These are phyloP conservation scores for Mycena metata DNA, from an alignment of 768 basidiomycete genomes.

Conservation along the genomic window DNA sequence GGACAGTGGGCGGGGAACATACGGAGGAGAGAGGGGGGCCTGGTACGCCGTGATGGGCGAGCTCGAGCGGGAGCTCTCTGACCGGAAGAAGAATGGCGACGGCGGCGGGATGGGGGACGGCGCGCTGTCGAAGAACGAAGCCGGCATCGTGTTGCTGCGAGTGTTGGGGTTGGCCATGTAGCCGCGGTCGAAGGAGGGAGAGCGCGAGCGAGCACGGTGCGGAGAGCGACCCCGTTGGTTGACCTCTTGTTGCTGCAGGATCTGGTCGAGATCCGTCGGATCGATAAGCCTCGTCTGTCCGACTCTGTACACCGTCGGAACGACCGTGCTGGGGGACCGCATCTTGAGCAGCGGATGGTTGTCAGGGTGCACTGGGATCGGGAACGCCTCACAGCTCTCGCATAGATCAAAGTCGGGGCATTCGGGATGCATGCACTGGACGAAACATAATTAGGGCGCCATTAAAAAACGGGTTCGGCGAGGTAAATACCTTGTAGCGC, in stretches of 20 bases:
- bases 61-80: slow-evolving; percentile 37
- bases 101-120: slow-evolving; percentile 33
- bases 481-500: slow-evolving; percentile 75
- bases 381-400: slow-evolving; percentile 81
- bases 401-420: slow-evolving; percentile 91
- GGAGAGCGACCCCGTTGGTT: slow-evolving; percentile 25
- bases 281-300: slow-evolving; percentile 46
- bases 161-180: slow-evolving; percentile 39
- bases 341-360: slow-evolving; percentile 85
- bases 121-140: slow-evolving; percentile 33
- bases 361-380: slow-evolving; percentile 79
- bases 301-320: slow-evolving; percentile 58
- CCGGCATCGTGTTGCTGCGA: slow-evolving; percentile 35
- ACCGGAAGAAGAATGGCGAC: slow-evolving; percentile 42
- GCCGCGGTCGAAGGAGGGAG: slow-evolving; percentile 36
- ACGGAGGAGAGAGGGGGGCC: slow-evolving; percentile 14
- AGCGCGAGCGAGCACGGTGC: slow-evolving; percentile 24
- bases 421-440: slow-evolving; percentile 80
- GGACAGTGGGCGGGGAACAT: slow-evolving; percentile 29
- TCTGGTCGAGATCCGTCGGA: slow-evolving; percentile 39
- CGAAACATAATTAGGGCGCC: slow-evolving; percentile 10
- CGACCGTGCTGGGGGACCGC: slow-evolving; percentile 61
- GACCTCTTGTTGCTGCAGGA: slow-evolving; percentile 3
- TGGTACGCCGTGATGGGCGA: slow-evolving; percentile 31
- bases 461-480: background rate